Percentiles rank a stretch among this genome's conserved stretches.
Conservation (phyloP, 2,329 filamentous ascomycete species). For the Emergomyces pasteurianus region DNA sequence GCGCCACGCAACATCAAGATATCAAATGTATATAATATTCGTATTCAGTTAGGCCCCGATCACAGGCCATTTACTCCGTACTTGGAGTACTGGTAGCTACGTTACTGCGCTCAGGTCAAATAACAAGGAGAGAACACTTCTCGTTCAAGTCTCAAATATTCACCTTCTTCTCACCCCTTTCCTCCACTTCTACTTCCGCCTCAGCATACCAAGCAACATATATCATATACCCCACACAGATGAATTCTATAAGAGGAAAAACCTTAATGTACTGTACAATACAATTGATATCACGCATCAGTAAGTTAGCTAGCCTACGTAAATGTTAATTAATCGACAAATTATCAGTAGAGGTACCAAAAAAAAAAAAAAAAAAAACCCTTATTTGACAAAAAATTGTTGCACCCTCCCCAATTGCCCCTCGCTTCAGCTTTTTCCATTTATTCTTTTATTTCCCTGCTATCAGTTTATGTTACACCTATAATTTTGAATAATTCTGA, state of each 20-base stretch:
- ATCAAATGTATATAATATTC: too few species aligned
- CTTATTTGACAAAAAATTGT: not conserved
- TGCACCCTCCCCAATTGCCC: not conserved
- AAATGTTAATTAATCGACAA: not conserved
- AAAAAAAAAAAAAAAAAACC: not conserved
- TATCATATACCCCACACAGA: not conserved
- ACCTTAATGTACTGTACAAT: not conserved
- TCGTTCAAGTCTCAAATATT: too few species aligned
- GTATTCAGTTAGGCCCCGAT: too few species aligned
- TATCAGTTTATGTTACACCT: not conserved
- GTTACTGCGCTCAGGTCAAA: too few species aligned
- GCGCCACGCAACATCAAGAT: too few species aligned
- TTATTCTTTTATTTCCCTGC: not conserved
- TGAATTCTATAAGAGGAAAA: not conserved
- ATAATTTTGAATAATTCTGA: not conserved
- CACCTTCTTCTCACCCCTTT: too few species aligned
- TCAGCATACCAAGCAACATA: too few species aligned
- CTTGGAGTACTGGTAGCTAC: too few species aligned
- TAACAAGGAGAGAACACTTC: too few species aligned
- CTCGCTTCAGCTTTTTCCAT: not conserved
- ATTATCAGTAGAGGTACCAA: not conserved
- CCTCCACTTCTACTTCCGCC: too few species aligned
- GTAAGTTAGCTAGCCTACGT: not conserved
- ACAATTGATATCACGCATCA: not conserved
- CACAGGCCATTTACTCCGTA: too few species aligned